Conservation (phyloP, 805 yeast species). For the Saturnispora besseyi region DNA sequence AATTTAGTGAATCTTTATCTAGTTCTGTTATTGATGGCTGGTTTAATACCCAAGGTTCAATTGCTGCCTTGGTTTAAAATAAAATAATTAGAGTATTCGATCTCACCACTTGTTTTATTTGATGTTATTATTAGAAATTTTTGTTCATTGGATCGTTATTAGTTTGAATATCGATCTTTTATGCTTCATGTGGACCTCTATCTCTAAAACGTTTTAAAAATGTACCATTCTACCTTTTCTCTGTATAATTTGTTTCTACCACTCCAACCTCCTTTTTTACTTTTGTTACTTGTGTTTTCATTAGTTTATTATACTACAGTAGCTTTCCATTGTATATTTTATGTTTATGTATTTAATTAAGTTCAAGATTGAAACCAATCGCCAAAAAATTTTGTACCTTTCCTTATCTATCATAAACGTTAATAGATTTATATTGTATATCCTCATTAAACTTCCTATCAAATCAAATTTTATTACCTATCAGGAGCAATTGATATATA, state of each 20-base stretch:
- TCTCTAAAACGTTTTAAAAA: neutral
- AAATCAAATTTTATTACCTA: too few relatives aligned
- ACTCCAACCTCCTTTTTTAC: neutral
- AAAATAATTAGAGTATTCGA: neutral
- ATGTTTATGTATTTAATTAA: neutral
- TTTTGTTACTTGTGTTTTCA: neutral
- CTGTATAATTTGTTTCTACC: neutral
- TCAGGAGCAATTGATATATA: too few relatives aligned
- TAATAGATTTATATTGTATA: too few relatives aligned
- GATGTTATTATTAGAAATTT: neutral
- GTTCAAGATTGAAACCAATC: neutral
- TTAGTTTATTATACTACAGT: neutral
- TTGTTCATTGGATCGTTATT: neutral
- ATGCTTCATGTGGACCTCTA: too few relatives aligned
- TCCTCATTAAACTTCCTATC: too few relatives aligned
- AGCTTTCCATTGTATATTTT: neutral
- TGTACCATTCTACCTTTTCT: neutral
- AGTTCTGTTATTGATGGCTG: conserved; percentile 50
- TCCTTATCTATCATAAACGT: too few relatives aligned
- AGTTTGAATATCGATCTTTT: neutral
- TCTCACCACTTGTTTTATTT: neutral
- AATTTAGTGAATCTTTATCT: conserved; percentile 46
- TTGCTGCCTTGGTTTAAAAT: conserved; percentile 22
- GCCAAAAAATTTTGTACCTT: neutral
- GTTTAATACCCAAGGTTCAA: conserved; percentile 45